phyloP scores from a whole-genome alignment of 257 asterid species.

The Salvia miltiorrhiza region DNA sequence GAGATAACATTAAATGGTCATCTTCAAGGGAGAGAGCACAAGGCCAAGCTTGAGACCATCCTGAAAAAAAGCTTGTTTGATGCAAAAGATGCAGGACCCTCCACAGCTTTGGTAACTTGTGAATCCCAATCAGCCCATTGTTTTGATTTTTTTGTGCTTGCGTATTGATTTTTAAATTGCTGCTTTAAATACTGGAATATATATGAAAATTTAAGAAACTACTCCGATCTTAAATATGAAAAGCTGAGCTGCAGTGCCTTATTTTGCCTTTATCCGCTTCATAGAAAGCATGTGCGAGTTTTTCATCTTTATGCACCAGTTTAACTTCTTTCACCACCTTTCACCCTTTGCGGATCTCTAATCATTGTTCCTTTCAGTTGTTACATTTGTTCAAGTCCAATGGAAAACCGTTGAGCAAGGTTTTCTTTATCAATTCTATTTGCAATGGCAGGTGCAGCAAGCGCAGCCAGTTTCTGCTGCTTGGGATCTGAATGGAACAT shows the following conservation, averaged over 20 bases:
- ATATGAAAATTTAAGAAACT: neutral
- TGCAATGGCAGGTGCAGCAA: neutral
- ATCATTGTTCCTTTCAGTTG: neutral
- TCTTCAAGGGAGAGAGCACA: slow-evolving; percentile 36
- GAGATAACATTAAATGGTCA: slow-evolving; percentile 21
- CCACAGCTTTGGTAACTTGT: neutral
- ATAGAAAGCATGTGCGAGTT: neutral
- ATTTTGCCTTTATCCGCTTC: neutral
- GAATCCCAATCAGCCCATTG: neutral
- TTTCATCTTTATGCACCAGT: neutral
- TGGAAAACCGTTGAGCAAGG: neutral
- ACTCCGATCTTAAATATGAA: neutral
- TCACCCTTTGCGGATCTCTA: neutral
- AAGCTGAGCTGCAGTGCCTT: neutral
- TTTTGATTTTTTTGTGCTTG: neutral
- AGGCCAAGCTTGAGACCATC: slow-evolving; percentile 6
- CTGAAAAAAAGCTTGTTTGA: slow-evolving; percentile 19
- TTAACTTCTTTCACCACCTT: neutral
- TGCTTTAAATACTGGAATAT: neutral
- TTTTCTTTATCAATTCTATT: neutral
- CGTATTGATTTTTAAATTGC: neutral
- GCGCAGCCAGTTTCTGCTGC: neutral
- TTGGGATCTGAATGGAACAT: neutral
- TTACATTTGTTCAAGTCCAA: neutral
- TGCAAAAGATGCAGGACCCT: slow-evolving; percentile 7